Evolutionary conservation across 169 alveolate species (phyloP), one percentile per base, ranked within the genome.

Genomic region (Sarcocystis neurona): DNA sequence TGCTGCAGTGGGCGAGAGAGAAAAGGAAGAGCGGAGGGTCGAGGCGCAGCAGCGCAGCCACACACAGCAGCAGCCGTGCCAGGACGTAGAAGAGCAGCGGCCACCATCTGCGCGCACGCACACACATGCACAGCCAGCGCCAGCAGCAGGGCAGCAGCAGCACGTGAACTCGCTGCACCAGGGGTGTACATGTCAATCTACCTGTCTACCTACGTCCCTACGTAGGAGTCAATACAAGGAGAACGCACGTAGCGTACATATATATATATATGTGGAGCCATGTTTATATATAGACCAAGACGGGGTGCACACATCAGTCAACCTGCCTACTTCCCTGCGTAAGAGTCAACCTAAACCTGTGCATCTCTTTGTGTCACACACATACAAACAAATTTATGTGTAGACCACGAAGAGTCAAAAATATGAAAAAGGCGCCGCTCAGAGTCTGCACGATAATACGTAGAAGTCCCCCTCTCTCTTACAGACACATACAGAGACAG

Each of bases 31-130:
- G 79, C 72, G 91, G 70, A 23, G 91, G 88, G 34, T 82, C 66
- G n/a, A 88, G 47, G 66, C 88, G 79, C 41, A 88, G 84, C 39
- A 88, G 74, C 44, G 72, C 50, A 18, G 86, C 77, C 15, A 60
- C 44, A 43, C 87, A 88, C 72, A 88, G 84, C 34, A 78, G 70
- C 34, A 88, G 86, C 15, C 91, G 60, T 84, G 91, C 91, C 88
- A 88, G 30, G 70, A 88, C 91, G 75, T 88, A 88, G 39, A 77
- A 60, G 44, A 77, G 70, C 74, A 88, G 74, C 27, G 88, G 91
- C 91, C 88, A 88, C 91, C 91, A 88, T 44, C 91, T 88, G 91
- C 79, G 58, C 23, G 46, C 46, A 8, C 5, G 46, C 34, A 30
- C 60, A 47, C 84, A 79, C 46, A 66, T 32, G 18, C 18, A 12